These are phyloP conservation scores for Fusarium coicis DNA, from an alignment of 2,329 filamentous ascomycete genomes.

Conservation along the genomic window DNA sequence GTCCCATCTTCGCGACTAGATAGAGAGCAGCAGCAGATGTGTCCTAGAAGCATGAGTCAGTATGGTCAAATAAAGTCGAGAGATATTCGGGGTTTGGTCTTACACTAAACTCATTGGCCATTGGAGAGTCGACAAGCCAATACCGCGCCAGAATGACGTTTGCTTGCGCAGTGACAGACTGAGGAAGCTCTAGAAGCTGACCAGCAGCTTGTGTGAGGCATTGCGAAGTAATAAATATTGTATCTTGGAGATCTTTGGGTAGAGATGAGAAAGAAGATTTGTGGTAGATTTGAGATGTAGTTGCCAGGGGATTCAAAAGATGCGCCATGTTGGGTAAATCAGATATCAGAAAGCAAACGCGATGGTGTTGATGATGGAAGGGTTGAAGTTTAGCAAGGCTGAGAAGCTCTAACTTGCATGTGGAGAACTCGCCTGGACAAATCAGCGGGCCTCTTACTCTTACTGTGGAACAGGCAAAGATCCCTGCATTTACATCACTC, in stretches of 20 bases:
- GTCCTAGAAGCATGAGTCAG: slow-evolving; percentile 62
- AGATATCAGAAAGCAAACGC: background rate
- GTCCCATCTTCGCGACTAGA: slow-evolving; percentile 83
- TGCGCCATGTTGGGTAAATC: slow-evolving; percentile 59
- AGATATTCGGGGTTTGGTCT: slow-evolving; percentile 16
- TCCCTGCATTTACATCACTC: slow-evolving; percentile 11
- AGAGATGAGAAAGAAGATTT: slow-evolving; percentile 66
- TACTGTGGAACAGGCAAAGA: slow-evolving; percentile 13
- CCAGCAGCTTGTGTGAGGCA: slow-evolving; percentile 82
- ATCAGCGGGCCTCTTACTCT: background rate
- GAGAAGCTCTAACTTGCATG: slow-evolving; percentile 26
- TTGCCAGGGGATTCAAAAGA: slow-evolving; percentile 78
- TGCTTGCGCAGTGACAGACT: slow-evolving; percentile 86
- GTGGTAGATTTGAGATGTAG: slow-evolving; percentile 74
- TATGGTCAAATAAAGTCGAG: background rate
- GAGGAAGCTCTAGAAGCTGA: slow-evolving; percentile 83
- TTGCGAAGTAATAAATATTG: slow-evolving; percentile 76
- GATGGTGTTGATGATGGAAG: slow-evolving; percentile 4
- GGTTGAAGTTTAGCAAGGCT: slow-evolving; percentile 39
- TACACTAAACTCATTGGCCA: slow-evolving; percentile 68
- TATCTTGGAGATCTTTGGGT: slow-evolving; percentile 75
- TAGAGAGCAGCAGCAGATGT: slow-evolving; percentile 85
- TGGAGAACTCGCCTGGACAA: slow-evolving; percentile 20
- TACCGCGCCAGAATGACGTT: slow-evolving; percentile 85
- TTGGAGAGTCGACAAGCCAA: slow-evolving; percentile 72